A percentile compares a stretch with the other conserved stretches of the same genome.
Evolutionary conservation across 2,329 filamentous ascomycete genomes (phyloP).

Genomic region (Scopulariopsis brevicaulis): DNA sequence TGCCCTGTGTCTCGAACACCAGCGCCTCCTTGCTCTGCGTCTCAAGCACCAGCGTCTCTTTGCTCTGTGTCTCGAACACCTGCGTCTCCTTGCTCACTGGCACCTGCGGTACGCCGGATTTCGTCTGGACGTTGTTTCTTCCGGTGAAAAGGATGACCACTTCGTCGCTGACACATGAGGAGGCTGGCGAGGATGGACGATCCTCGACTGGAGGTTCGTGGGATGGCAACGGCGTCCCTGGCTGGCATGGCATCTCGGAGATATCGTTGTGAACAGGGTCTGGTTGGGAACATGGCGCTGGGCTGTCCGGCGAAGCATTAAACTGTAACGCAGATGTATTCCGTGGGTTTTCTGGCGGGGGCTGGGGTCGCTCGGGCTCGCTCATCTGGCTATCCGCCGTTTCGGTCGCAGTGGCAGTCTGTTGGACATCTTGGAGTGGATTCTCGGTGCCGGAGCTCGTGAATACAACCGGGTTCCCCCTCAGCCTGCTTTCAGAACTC

Average conservation of each 20-base stretch:
- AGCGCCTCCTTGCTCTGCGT: too few species aligned
- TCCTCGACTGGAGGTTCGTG: constrained; percentile 1
- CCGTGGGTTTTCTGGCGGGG: not conserved
- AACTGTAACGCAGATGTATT: not conserved
- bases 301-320: not conserved
- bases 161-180: constrained; percentile 17
- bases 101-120: not conserved
- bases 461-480: constrained; percentile 37
- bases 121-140: constrained; percentile 21
- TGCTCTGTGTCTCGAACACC: not conserved
- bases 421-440: constrained; percentile 27
- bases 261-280: not conserved
- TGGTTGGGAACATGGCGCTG: not conserved
- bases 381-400: not conserved
- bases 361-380: not conserved
- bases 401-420: too few species aligned
- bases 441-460: constrained; percentile 41
- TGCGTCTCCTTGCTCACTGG: not conserved
- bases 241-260: not conserved
- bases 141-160: constrained; percentile 62
- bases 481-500: constrained; percentile 27
- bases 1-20: not conserved
- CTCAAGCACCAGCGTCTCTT: not conserved
- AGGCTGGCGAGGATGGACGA: not conserved
- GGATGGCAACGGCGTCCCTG: not conserved